Evolutionary conservation across 768 basidiomycete genomes (phyloP).

Genomic region (Hemileccinum impolitum): DNA sequence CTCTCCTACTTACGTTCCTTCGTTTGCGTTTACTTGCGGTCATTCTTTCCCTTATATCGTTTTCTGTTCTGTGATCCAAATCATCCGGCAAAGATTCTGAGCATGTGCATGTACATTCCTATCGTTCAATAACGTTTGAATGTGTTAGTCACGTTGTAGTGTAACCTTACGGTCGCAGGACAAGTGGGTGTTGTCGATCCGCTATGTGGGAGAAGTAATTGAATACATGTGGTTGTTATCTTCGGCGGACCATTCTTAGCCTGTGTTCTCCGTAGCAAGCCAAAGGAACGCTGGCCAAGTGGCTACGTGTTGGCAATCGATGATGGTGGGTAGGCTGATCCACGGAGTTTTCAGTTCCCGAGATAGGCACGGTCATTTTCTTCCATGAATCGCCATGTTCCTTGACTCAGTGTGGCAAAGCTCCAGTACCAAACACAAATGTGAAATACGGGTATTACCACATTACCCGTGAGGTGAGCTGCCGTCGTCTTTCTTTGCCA

Average conservation of each 20-base stretch:
- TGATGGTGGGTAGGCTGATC: background rate
- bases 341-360: background rate
- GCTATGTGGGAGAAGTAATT: slow-evolving; percentile 4
- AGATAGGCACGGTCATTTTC: background rate
- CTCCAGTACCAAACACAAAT: too few relatives aligned
- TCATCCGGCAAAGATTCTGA: slow-evolving; percentile 21
- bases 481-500: too few relatives aligned
- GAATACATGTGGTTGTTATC: background rate
- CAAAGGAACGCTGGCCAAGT: slow-evolving; percentile 5
- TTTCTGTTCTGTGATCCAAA: slow-evolving; percentile 11
- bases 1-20: slow-evolving; percentile 5
- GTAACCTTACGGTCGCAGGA: slow-evolving; percentile 19
- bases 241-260: background rate
- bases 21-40: slow-evolving; percentile 17
- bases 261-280: too few relatives aligned
- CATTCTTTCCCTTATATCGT: slow-evolving; percentile 8
- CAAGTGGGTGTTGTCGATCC: slow-evolving; percentile 3
- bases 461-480: too few relatives aligned
- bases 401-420: too few relatives aligned
- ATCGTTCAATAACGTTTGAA: slow-evolving; percentile 24
- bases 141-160: slow-evolving; percentile 27
- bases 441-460: too few relatives aligned
- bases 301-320: slow-evolving; percentile 8
- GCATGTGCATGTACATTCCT: slow-evolving; percentile 28
- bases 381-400: background rate